A percentile compares a stretch with the other conserved stretches of the same genome.
Evolutionary conservation across 2,329 filamentous ascomycete species (phyloP).

Genomic region (Ophiostoma novo-ulmi): DNA sequence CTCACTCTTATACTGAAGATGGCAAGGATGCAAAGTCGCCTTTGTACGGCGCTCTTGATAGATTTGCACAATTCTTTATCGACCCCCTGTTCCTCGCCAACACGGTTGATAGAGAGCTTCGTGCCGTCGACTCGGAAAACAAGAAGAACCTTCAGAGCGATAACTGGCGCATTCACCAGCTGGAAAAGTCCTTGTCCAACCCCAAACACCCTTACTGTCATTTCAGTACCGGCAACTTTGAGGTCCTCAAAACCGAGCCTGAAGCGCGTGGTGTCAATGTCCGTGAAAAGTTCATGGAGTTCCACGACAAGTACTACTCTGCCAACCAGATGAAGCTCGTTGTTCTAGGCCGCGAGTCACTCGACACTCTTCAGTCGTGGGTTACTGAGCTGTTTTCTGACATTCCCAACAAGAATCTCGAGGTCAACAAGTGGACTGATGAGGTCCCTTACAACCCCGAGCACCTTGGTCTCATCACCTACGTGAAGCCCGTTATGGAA

Average conservation of each 20-base stretch:
- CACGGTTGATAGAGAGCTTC: slow-evolving; percentile 80
- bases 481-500: slow-evolving; percentile 90
- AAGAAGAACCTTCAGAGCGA: slow-evolving; percentile 96
- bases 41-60: slow-evolving; percentile 75
- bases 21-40: slow-evolving; percentile 55
- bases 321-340: slow-evolving; percentile 92
- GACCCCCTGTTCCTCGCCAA: slow-evolving; percentile 78
- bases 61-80: slow-evolving; percentile 92
- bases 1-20: slow-evolving; percentile 54
- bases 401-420: slow-evolving; percentile 75
- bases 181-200: slow-evolving; percentile 84
- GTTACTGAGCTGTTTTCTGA: slow-evolving; percentile 75
- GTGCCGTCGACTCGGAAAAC: slow-evolving; percentile 90
- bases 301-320: slow-evolving; percentile 84
- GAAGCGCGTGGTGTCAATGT: slow-evolving; percentile 77
- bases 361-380: slow-evolving; percentile 81
- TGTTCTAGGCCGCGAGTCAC: slow-evolving; percentile 71
- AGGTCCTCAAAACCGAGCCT: slow-evolving; percentile 78
- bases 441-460: slow-evolving; percentile 47
- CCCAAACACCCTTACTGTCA: slow-evolving; percentile 83
- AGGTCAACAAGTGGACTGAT: slow-evolving; percentile 52
- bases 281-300: slow-evolving; percentile 85
- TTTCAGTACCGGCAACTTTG: slow-evolving; percentile 84
- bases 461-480: slow-evolving; percentile 62
- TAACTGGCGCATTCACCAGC: slow-evolving; percentile 78